A percentile compares a stretch with the other conserved stretches of the same genome.
phyloP scores from a whole-genome alignment of 352 stramenopile genomes.

The Phytophthora macrochlamydospora region DNA sequence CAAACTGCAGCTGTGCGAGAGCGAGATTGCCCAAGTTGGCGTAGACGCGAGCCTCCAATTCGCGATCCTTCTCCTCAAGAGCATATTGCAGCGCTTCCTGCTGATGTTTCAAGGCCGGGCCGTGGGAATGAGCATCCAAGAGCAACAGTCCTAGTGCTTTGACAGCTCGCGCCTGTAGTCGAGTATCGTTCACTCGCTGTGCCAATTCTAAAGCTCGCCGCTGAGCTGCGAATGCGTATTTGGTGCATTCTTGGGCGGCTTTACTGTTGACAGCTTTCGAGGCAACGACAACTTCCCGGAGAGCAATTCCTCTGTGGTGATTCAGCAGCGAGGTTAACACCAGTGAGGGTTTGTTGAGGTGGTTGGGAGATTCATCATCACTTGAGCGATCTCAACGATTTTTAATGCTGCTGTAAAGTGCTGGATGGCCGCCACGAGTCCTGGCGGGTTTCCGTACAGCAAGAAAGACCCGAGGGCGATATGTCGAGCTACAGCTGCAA shows the following conservation, averaged over 20 bases:
- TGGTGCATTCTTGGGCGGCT: conserved; percentile 12
- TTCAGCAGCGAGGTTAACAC: conserved; percentile 52
- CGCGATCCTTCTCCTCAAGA: conserved; percentile 45
- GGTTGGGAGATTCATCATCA: neutral
- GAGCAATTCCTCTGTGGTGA: conserved; percentile 72
- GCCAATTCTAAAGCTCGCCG: conserved; percentile 56
- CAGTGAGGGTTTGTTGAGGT: conserved; percentile 9
- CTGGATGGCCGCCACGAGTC: conserved; percentile 37
- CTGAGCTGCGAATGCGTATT: conserved; percentile 43
- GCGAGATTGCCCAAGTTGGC: conserved; percentile 83
- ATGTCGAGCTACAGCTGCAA: conserved; percentile 40
- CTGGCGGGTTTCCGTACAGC: conserved; percentile 50
- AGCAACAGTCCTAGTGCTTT: conserved; percentile 74
- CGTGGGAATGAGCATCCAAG: conserved; percentile 49
- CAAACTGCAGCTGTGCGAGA: conserved; percentile 51
- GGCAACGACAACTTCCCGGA: conserved; percentile 57
- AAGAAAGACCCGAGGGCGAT: conserved; percentile 54
- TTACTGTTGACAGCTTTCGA: conserved; percentile 15
- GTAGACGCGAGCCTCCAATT: conserved; percentile 76
- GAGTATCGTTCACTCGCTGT: conserved; percentile 36
- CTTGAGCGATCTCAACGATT: conserved; percentile 20
- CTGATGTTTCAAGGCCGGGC: conserved; percentile 57
- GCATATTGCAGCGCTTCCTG: conserved; percentile 67
- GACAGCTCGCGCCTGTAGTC: conserved; percentile 55
- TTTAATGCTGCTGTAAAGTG: conserved; percentile 49